Percentiles rank a stretch among this genome's conserved stretches.
These are phyloP conservation scores for Trichoderma breve DNA, from an alignment of 2,329 filamentous ascomycete species.

Conservation along the genomic window DNA sequence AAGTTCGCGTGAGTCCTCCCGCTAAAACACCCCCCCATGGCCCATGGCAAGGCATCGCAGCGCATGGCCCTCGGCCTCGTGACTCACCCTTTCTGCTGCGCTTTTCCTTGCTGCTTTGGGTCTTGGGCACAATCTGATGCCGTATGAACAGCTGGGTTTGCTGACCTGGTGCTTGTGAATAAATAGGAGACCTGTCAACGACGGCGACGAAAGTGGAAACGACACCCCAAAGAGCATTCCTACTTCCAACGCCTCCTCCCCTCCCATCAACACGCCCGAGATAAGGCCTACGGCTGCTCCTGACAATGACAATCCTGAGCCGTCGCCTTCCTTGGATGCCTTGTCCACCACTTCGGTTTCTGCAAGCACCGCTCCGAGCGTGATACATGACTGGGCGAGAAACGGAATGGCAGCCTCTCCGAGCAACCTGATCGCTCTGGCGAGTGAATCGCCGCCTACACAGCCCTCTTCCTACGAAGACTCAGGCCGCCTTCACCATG, in stretches of 20 bases:
- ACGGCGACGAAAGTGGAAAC: constrained; percentile 34
- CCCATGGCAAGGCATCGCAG: constrained; percentile 16
- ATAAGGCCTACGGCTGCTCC: constrained; percentile 42
- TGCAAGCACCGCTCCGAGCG: constrained; percentile 47
- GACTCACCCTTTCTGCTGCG: constrained; percentile 26
- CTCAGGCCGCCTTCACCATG: constrained; percentile 41
- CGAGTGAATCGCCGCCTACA: constrained; percentile 53
- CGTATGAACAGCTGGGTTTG: constrained; percentile 13
- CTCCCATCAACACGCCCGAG: constrained; percentile 46
- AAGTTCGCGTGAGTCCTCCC: constrained; percentile 49
- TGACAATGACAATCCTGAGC: constrained; percentile 43
- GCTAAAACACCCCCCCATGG: neutral
- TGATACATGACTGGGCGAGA: constrained; percentile 47
- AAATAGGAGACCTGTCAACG: constrained; percentile 22
- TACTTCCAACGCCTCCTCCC: constrained; percentile 45
- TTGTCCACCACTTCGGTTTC: constrained; percentile 50
- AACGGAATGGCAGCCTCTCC: constrained; percentile 49
- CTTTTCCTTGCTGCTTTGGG: neutral
- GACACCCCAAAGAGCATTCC: constrained; percentile 38
- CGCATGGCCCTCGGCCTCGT: constrained; percentile 26
- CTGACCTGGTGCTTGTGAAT: constrained; percentile 26
- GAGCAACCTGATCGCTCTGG: constrained; percentile 51
- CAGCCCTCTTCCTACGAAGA: constrained; percentile 54
- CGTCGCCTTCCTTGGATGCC: constrained; percentile 49
- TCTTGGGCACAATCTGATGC: neutral